These are phyloP conservation scores for Ogataea neopini DNA, from an alignment of 805 yeast species.

Conservation along the genomic window DNA sequence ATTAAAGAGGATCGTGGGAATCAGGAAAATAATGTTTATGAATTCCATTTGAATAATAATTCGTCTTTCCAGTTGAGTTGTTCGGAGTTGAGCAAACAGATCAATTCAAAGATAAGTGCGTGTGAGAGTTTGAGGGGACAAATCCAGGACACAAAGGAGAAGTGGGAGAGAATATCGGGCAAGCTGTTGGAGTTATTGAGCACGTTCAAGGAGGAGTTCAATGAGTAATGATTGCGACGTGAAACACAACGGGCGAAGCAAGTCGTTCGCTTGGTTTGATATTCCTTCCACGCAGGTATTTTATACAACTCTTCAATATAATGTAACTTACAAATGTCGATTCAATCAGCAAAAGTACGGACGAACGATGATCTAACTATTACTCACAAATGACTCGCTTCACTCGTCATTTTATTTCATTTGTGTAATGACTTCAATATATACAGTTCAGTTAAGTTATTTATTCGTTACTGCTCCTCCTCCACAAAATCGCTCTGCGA, in stretches of 20 bases:
- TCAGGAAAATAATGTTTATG: slow-evolving; percentile 21
- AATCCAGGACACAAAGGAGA: slow-evolving; percentile 22
- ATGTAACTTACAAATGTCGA: too few species aligned
- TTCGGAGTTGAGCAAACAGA: slow-evolving; percentile 21
- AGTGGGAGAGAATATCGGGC: slow-evolving; percentile 28
- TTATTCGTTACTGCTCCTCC: slow-evolving; percentile 9
- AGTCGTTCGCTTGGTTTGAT: too few species aligned
- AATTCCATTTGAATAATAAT: slow-evolving; percentile 23
- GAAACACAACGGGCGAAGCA: neutral
- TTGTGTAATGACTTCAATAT: neutral
- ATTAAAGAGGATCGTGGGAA: slow-evolving; percentile 19
- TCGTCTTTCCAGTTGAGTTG: slow-evolving; percentile 24
- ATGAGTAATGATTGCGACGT: neutral
- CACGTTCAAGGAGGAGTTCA: slow-evolving; percentile 10
- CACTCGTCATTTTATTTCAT: neutral
- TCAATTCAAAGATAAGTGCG: slow-evolving; percentile 26
- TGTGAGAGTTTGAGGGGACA: slow-evolving; percentile 27
- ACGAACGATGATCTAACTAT: too few species aligned
- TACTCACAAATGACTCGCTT: neutral
- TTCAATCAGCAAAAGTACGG: too few species aligned
- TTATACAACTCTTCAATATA: too few species aligned
- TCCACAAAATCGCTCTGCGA: slow-evolving; percentile 22
- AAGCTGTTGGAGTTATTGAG: slow-evolving; percentile 18
- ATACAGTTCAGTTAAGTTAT: neutral
- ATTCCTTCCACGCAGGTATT: too few species aligned